These are phyloP conservation scores for Diaporthe sp. DNA, from an alignment of 2,329 filamentous ascomycete genomes.

Conservation along the genomic window DNA sequence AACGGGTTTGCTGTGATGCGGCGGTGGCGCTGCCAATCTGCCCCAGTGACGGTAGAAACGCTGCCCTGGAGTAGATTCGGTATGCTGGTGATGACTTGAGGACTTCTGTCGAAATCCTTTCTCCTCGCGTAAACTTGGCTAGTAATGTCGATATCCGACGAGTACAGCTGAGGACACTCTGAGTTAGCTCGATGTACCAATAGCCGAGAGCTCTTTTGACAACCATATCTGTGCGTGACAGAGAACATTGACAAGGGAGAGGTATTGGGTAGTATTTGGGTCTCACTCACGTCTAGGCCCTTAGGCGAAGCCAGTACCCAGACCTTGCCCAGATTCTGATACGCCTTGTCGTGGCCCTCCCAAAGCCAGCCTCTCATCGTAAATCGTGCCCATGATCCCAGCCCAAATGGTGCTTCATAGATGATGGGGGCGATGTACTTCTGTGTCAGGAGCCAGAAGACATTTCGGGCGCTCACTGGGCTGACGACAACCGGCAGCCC, in stretches of 20 bases:
- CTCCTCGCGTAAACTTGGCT: conserved; percentile 11
- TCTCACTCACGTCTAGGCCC: background rate
- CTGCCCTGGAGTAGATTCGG: background rate
- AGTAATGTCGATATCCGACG: background rate
- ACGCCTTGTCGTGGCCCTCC: background rate
- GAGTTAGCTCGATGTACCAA: background rate
- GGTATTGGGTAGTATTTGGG: no score
- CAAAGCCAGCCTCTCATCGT: background rate
- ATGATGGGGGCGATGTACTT: background rate
- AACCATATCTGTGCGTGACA: background rate
- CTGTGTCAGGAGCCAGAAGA: conserved; percentile 9
- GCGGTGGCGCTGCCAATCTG: conserved; percentile 31
- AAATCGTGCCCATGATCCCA: background rate
- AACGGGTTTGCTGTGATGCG: conserved; percentile 26
- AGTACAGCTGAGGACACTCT: background rate
- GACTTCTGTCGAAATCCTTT: conserved; percentile 11
- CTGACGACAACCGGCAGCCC: conserved; percentile 9
- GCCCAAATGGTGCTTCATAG: background rate
- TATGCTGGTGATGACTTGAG: background rate
- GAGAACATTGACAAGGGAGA: background rate
- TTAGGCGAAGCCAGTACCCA: background rate
- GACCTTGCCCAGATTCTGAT: conserved; percentile 4
- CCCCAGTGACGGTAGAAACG: background rate
- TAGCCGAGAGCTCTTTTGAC: accelerated
- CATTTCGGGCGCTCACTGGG: background rate